Base-by-base conservation (phyloP, 148 eudicot genomes). In the Fagopyrum homotropicum region DNA sequence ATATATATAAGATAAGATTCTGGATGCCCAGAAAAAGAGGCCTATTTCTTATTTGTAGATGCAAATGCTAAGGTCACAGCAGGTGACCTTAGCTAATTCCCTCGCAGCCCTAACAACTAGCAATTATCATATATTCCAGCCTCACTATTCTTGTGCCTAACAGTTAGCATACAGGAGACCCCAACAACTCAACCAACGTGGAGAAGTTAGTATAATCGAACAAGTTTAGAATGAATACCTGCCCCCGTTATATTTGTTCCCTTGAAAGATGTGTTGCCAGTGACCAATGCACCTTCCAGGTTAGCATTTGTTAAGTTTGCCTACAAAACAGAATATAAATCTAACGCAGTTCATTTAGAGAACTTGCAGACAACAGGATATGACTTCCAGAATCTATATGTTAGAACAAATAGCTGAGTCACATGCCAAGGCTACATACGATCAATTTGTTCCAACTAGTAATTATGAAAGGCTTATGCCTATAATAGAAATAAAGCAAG, bases 251-350 rank as follows among this genome's bases (percentile, higher is more conserved):
- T 90, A 55, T 49, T 76, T 68, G 98, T 86, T 45, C 98, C 97
- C 83, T 71, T 90, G 81, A 94, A 94, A 73, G 98, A 92, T 64
- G 98, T 94, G 75, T 92, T 94, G 14, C 98, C 97, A 3, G 97
- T 94, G 46, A 81, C 75, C 46, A 88, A 81, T 76, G 98, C 98
- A 69, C 98, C 97, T 88, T 94, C 98, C 81, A 94, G 85, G 88
- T 91, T 92, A 74, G 98, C 97, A 86, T 92, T 90, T 70, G 79
- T 89, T 79, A 94, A 80, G 82, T 94, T 94, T 45, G 70, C 98
- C 98, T 93, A 84, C 74, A 79, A 49, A 44, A 69, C 74, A 19
- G 43, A 46, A 47, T 7, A 45, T 22, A 75, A 45, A 57, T 40
- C 11, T 4, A 75, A 6, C 8, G 44, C 30, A 17, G n/a, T 46